Conservation (phyloP, 2,329 filamentous ascomycete genomes). For the Volutella citrinella region DNA sequence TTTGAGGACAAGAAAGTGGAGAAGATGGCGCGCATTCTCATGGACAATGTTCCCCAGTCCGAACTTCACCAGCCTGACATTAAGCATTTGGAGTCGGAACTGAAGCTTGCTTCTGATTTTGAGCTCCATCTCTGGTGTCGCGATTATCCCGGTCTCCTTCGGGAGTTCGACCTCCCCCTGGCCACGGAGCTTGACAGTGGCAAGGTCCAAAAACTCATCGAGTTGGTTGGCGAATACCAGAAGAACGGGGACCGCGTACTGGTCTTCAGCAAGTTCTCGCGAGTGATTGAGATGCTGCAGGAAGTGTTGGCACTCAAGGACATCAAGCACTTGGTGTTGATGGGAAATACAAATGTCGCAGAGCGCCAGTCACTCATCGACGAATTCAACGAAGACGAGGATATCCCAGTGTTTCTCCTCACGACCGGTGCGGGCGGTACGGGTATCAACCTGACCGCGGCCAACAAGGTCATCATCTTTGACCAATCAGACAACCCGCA, state of each 20-base stretch:
- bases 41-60: conserved; percentile 61
- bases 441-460: conserved; percentile 90
- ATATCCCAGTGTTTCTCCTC: conserved; percentile 87
- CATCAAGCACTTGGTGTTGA: conserved; percentile 80
- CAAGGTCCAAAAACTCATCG: conserved; percentile 78
- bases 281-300: conserved; percentile 86
- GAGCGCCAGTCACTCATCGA: conserved; percentile 87
- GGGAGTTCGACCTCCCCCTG: conserved; percentile 51
- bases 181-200: conserved; percentile 63
- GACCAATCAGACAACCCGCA: conserved; percentile 97
- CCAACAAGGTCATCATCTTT: conserved; percentile 97
- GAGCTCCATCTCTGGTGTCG: conserved; percentile 64
- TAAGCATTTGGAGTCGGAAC: conserved; percentile 52
- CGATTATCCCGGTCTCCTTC: conserved; percentile 52
- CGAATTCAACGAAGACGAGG: conserved; percentile 71
- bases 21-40: conserved; percentile 74
- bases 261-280: conserved; percentile 91
- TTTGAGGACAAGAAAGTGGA: conserved; percentile 73
- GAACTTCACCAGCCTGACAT: conserved; percentile 52
- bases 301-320: conserved; percentile 71
- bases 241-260: conserved; percentile 81
- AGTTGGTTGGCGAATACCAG: conserved; percentile 71
- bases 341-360: conserved; percentile 77
- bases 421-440: conserved; percentile 95
- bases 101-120: conserved; percentile 60